A percentile compares a stretch with the other conserved stretches of the same genome.
These are phyloP conservation scores for Euphorbia peplus DNA, from an alignment of 345 rosid species.

Conservation along the genomic window DNA sequence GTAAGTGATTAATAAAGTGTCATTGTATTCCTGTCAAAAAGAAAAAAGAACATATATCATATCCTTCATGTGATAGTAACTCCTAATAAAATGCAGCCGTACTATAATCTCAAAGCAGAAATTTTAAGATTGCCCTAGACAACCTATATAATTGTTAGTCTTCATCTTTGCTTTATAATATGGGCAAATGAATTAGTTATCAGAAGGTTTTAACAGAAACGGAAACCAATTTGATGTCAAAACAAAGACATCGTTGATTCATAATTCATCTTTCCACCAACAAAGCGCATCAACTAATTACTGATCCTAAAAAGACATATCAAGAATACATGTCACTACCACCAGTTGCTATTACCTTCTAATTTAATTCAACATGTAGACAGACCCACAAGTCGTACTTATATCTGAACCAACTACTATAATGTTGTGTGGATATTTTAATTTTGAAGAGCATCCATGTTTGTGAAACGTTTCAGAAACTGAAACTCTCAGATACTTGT, in stretches of 20 bases:
- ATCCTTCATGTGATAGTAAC: not conserved
- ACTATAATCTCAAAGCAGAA: not conserved
- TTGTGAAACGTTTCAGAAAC: too few relatives aligned
- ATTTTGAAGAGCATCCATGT: not conserved
- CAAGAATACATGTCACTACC: not conserved
- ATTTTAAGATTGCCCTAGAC: not conserved
- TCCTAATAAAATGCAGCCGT: not conserved
- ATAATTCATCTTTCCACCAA: not conserved
- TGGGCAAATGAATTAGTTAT: not conserved
- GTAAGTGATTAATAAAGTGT: constrained; percentile 76
- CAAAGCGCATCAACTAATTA: not conserved
- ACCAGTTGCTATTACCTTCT: not conserved
- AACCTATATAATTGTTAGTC: not conserved
- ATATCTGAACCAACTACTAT: too few relatives aligned
- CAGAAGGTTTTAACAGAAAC: not conserved
- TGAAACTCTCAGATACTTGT: too few relatives aligned
- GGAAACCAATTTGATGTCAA: not conserved
- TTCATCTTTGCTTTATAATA: not conserved
- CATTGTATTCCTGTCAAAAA: constrained; percentile 74
- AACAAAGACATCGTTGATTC: not conserved
- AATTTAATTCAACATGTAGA: constrained; percentile 6
- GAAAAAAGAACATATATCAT: not conserved
- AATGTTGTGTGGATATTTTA: not conserved
- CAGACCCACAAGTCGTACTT: too few relatives aligned
- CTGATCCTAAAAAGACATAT: not conserved